A percentile compares a stretch with the other conserved stretches of the same genome.
Conservation (phyloP, 768 basidiomycete species). For the Lanmaoa rubissima region DNA sequence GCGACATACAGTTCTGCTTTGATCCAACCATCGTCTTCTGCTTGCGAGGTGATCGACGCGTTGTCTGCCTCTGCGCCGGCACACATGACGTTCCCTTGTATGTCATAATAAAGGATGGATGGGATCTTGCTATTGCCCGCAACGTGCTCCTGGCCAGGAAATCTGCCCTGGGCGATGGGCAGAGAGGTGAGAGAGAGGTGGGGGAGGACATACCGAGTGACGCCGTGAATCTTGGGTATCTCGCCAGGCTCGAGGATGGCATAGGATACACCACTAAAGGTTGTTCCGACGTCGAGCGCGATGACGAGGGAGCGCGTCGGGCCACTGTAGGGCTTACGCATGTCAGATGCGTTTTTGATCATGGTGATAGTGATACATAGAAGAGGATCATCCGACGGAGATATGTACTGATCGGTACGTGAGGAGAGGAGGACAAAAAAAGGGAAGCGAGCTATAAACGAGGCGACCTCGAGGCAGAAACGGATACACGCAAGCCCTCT, state of each 20-base stretch:
- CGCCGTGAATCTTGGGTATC: conserved; percentile 77
- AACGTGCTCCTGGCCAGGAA: conserved; percentile 84
- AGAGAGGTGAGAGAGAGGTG: neutral
- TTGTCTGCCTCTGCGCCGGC: conserved; percentile 79
- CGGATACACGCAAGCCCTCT: conserved; percentile 21
- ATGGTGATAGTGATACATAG: conserved; percentile 24
- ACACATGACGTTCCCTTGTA: conserved; percentile 59
- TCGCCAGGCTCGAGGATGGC: conserved; percentile 80
- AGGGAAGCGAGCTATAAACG: neutral
- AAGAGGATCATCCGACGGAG: too few species aligned
- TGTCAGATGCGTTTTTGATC: conserved; percentile 54
- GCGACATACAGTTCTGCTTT: conserved; percentile 70
- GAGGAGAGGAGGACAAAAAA: neutral
- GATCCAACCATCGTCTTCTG: conserved; percentile 77
- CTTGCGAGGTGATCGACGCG: conserved; percentile 53
- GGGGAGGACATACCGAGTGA: conserved; percentile 56
- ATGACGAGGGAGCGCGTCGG: conserved; percentile 63
- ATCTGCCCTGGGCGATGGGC: conserved; percentile 42
- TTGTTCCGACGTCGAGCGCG: conserved; percentile 81
- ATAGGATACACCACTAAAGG: conserved; percentile 82
- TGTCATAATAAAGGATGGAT: conserved; percentile 73
- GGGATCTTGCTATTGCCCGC: conserved; percentile 85
- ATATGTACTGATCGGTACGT: neutral
- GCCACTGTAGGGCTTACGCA: conserved; percentile 73
- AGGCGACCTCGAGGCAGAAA: conserved; percentile 17